A percentile compares a stretch with the other conserved stretches of the same genome.
phyloP scores from a whole-genome alignment of 1,139 yeast species.

The Geotrichum carabidarum region DNA sequence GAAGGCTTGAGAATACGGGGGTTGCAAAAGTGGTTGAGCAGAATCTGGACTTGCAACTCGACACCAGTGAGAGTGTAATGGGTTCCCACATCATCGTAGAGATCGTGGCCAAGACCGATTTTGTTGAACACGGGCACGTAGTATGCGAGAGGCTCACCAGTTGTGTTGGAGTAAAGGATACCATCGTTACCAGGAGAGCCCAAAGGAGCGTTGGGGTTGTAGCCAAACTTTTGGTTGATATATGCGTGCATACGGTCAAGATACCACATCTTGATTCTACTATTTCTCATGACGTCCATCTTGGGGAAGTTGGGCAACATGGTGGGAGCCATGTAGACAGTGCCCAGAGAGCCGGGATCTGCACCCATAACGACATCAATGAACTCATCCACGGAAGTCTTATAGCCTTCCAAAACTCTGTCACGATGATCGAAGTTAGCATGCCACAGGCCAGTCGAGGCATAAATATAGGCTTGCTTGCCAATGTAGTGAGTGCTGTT shows the following conservation, averaged over 20 bases:
- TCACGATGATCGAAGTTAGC: conserved; percentile 13
- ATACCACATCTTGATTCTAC: conserved; percentile 1
- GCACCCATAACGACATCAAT: neutral
- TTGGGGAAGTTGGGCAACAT: conserved; percentile 6
- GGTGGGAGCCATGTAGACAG: conserved; percentile 15
- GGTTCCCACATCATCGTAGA: conserved; percentile 10
- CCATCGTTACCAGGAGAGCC: neutral
- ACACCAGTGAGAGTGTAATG: conserved; percentile 2
- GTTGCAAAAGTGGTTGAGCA: conserved; percentile 13
- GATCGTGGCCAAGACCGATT: conserved; percentile 1
- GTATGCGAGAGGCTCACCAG: neutral
- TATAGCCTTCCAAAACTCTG: neutral
- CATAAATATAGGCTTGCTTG: conserved; percentile 6
- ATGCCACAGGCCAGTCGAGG: conserved; percentile 19
- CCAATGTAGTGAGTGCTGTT: neutral
- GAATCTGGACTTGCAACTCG: neutral
- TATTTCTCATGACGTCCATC: conserved; percentile 8
- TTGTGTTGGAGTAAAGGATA: neutral
- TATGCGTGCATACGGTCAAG: conserved; percentile 9
- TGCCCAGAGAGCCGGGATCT: conserved; percentile 7
- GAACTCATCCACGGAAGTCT: conserved; percentile 8
- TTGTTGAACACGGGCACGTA: conserved; percentile 12
- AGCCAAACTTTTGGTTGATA: conserved; percentile 9
- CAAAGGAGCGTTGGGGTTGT: neutral
- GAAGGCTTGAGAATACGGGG: neutral